Percentiles rank a stretch among this genome's conserved stretches.
Evolutionary conservation across 176 grass and related monocot species (phyloP).

Genomic region (Carex scoparia): DNA sequence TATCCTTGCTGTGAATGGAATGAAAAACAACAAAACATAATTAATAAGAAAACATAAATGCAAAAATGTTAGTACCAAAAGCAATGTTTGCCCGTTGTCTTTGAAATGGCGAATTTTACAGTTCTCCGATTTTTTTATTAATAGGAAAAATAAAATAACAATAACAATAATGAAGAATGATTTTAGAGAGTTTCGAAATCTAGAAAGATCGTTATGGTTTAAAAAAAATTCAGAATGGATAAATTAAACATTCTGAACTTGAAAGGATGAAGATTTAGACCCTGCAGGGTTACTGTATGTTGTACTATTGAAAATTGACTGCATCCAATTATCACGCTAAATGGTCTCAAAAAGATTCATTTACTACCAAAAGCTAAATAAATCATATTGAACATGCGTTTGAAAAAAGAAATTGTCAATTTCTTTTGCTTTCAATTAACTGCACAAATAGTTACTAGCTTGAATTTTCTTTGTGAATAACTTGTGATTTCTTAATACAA

Average conservation of each 20-base stretch:
- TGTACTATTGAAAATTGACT: background rate
- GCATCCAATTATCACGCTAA: background rate
- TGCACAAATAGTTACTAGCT: too few species aligned
- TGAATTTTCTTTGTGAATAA: too few species aligned
- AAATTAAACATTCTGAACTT: background rate
- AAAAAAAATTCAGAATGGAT: conserved; percentile 23
- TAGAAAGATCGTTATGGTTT: conserved; percentile 17
- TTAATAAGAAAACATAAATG: background rate
- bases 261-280: background rate
- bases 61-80: conserved; percentile 52
- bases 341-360: background rate
- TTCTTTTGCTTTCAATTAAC: too few species aligned
- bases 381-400: too few species aligned
- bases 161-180: too few species aligned
- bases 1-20: conserved; percentile 42
- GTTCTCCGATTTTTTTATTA: conserved; percentile 33
- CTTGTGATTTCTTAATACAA: too few species aligned
- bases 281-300: background rate
- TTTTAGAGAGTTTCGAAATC: too few species aligned
- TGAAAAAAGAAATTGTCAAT: too few species aligned
- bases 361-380: too few species aligned
- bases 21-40: conserved; percentile 26
- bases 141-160: too few species aligned
- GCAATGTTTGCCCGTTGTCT: conserved; percentile 85
- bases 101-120: conserved; percentile 86